phyloP scores from a whole-genome alignment of 2,329 filamentous ascomycete genomes.

The Metarhizium rileyi region DNA sequence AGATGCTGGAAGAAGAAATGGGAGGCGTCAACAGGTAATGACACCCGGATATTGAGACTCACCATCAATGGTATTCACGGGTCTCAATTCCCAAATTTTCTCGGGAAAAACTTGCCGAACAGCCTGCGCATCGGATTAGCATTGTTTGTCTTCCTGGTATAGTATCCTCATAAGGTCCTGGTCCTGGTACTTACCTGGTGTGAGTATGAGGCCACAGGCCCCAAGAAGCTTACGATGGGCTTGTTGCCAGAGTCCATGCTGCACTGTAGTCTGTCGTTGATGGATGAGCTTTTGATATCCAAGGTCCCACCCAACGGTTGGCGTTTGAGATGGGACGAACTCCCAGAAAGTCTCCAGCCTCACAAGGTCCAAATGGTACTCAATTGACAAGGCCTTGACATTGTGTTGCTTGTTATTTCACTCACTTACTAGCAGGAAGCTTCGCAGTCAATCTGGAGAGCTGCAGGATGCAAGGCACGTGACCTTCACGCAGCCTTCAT shows the following conservation, averaged over 20 bases:
- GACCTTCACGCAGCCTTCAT: too few relatives aligned
- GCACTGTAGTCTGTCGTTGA: not conserved
- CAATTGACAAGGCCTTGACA: not conserved
- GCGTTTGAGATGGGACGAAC: not conserved
- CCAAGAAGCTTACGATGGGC: conserved; percentile 39
- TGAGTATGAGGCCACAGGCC: conserved; percentile 39
- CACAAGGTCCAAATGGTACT: not conserved
- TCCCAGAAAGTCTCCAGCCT: not conserved
- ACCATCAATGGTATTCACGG: conserved; percentile 43
- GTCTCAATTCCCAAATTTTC: conserved; percentile 36
- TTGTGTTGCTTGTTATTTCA: too few relatives aligned
- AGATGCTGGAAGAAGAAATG: not conserved
- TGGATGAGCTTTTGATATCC: not conserved
- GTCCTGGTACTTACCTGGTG: conserved; percentile 32
- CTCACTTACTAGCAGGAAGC: too few relatives aligned
- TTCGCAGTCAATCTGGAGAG: too few relatives aligned
- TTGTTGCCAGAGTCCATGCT: conserved; percentile 22
- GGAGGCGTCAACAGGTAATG: not conserved
- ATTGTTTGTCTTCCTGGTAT: not conserved
- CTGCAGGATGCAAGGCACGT: too few relatives aligned
- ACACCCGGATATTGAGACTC: conserved; percentile 8
- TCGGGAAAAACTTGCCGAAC: conserved; percentile 38
- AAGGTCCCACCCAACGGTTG: not conserved
- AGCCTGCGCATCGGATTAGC: conserved; percentile 25
- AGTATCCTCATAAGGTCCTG: not conserved